Conservation (phyloP, 192 early-diverging fungal species). For the Backusella parvicylindrica region DNA sequence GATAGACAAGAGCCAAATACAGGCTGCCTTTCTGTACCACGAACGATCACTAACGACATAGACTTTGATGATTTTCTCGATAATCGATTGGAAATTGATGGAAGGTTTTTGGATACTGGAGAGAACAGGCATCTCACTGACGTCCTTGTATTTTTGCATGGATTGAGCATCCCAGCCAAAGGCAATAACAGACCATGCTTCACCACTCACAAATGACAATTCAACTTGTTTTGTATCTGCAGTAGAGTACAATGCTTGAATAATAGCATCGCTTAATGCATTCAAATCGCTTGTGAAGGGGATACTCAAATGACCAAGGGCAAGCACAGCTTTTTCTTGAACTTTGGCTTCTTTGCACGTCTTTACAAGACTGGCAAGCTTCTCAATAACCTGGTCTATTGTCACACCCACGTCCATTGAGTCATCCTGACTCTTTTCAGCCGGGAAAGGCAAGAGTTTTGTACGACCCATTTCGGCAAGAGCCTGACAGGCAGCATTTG, state of each 20-base stretch:
- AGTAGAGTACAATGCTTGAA: conserved; percentile 39
- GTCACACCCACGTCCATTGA: conserved; percentile 24
- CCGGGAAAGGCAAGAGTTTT: conserved; percentile 37
- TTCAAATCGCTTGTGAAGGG: conserved; percentile 17
- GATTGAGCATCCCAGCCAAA: conserved; percentile 64
- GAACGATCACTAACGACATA: conserved; percentile 51
- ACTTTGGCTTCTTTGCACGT: conserved; percentile 69
- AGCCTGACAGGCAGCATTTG: conserved; percentile 60
- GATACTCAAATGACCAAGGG: conserved; percentile 68
- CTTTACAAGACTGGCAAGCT: conserved; percentile 44
- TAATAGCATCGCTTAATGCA: conserved; percentile 16
- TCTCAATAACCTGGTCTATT: conserved; percentile 19
- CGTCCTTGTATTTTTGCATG: conserved; percentile 70
- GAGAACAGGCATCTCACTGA: conserved; percentile 42
- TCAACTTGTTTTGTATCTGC: conserved; percentile 74
- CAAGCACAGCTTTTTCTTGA: conserved; percentile 67
- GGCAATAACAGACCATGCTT: conserved; percentile 63
- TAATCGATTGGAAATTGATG: conserved; percentile 18
- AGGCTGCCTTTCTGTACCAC: conserved; percentile 60
- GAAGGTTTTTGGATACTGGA: conserved; percentile 22
- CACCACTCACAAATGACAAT: conserved; percentile 81
- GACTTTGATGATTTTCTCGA: conserved; percentile 54
- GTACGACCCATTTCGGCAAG: conserved; percentile 75
- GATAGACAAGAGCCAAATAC: conserved; percentile 76
- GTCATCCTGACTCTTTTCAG: not conserved